These are phyloP conservation scores for Graphium sp. DNA, from an alignment of 2,329 filamentous ascomycete genomes.

Conservation along the genomic window DNA sequence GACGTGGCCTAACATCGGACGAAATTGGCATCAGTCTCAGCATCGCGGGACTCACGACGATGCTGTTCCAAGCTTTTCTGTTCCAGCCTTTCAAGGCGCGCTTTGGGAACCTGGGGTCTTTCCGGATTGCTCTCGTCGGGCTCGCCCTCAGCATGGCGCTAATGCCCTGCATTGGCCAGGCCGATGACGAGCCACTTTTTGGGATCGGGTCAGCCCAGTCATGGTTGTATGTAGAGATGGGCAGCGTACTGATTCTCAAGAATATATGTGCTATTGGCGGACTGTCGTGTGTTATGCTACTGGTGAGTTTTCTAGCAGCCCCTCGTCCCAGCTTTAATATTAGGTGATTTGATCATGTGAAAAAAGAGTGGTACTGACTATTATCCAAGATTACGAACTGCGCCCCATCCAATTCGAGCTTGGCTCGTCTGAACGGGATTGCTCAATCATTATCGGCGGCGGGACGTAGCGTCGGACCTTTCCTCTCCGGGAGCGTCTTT, in stretches of 20 bases:
- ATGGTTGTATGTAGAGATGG: constrained; percentile 71
- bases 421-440: constrained; percentile 83
- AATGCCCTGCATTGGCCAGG: constrained; percentile 82
- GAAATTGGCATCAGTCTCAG: constrained; percentile 78
- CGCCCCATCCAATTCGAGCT: constrained; percentile 65
- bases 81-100: constrained; percentile 66
- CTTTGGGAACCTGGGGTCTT: constrained; percentile 74
- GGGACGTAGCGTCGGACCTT: constrained; percentile 74
- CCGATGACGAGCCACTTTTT: constrained; percentile 36
- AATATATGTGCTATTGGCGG: constrained; percentile 83
- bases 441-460: constrained; percentile 88
- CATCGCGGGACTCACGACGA: constrained; percentile 70
- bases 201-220: constrained; percentile 44
- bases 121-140: constrained; percentile 60
- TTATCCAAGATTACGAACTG: constrained; percentile 77
- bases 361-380: background rate
- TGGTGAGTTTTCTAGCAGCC: constrained; percentile 37
- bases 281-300: constrained; percentile 69
- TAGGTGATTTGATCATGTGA: background rate
- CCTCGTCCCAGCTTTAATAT: background rate
- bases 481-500: constrained; percentile 76
- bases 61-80: constrained; percentile 74
- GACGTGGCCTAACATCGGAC: constrained; percentile 56
- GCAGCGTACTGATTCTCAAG: constrained; percentile 65
- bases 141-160: constrained; percentile 69